These are phyloP conservation scores for Emiliania huxleyi DNA, from an alignment of 78 protist genomes.

Conservation along the genomic window DNA sequence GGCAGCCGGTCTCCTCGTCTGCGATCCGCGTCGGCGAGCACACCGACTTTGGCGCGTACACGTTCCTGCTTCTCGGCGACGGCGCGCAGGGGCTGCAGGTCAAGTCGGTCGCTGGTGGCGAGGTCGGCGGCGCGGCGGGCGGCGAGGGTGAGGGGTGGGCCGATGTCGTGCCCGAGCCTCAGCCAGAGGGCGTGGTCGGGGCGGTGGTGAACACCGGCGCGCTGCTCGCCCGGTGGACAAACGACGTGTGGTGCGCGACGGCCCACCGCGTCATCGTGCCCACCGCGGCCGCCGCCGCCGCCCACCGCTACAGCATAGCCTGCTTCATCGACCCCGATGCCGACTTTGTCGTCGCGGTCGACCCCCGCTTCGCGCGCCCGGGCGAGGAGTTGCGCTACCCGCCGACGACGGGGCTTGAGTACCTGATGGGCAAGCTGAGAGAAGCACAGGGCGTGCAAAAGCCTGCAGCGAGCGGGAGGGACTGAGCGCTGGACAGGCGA, in stretches of 20 bases:
- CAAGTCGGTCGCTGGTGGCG: neutral
- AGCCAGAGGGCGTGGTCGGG: no score
- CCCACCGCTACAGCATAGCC: slow-evolving; percentile 4
- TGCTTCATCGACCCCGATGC: slow-evolving; percentile 11
- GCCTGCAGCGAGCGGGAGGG: no score
- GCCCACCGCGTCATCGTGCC: slow-evolving; percentile 38
- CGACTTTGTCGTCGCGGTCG: neutral
- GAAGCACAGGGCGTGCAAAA: no score
- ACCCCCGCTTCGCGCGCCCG: neutral
- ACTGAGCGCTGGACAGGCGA: no score
- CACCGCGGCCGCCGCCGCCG: neutral
- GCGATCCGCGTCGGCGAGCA: neutral
- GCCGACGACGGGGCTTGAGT: neutral
- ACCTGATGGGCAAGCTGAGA: neutral
- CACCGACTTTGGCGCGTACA: slow-evolving; percentile 12
- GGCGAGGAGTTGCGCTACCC: neutral
- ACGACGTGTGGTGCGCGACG: slow-evolving; percentile 23
- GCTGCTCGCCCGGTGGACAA: slow-evolving; percentile 21
- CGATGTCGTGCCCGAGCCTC: neutral
- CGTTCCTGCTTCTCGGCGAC: neutral
- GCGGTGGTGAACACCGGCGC: slow-evolving; percentile 30
- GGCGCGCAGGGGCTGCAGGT: slow-evolving; percentile 1
- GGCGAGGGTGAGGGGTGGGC: neutral
- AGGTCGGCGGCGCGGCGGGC: neutral
- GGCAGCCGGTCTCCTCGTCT: no score